Evolutionary conservation across 1,139 yeast species (phyloP).

Genomic region (Wickerhamomyces sp.): DNA sequence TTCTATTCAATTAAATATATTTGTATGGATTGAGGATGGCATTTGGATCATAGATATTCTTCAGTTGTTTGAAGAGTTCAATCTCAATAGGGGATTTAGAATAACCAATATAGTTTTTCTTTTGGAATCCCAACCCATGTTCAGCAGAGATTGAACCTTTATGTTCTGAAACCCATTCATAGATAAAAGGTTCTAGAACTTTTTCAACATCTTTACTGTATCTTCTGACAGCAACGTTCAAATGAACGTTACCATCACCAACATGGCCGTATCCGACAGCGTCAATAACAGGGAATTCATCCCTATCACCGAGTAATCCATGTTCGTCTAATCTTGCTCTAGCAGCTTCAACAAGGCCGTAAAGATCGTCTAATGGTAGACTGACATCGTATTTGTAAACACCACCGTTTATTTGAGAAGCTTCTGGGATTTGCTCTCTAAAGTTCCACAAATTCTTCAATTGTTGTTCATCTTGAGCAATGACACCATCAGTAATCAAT

Average conservation of each 20-base stretch:
- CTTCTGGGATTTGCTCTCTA: slow-evolving; percentile 94
- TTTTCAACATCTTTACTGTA: slow-evolving; percentile 74
- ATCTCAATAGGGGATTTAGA: slow-evolving; percentile 72
- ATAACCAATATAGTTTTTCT: slow-evolving; percentile 82
- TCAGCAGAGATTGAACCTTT: slow-evolving; percentile 93
- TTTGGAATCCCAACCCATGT: slow-evolving; percentile 96
- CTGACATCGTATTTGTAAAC: slow-evolving; percentile 97
- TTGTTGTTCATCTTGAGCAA: slow-evolving; percentile 94
- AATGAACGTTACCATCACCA: slow-evolving; percentile 93
- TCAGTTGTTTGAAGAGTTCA: slow-evolving; percentile 67
- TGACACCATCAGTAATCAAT: slow-evolving; percentile 82
- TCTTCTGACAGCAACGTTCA: slow-evolving; percentile 85
- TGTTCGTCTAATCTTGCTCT: slow-evolving; percentile 51
- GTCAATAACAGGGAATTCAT: slow-evolving; percentile 70
- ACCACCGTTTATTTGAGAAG: slow-evolving; percentile 81
- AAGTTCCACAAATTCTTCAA: slow-evolving; percentile 81
- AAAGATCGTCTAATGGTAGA: slow-evolving; percentile 73
- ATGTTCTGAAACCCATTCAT: slow-evolving; percentile 76
- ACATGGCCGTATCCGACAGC: slow-evolving; percentile 95
- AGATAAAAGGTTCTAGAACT: slow-evolving; percentile 85
- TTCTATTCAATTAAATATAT: slow-evolving; percentile 39
- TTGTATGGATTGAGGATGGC: slow-evolving; percentile 92
- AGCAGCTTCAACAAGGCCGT: slow-evolving; percentile 74
- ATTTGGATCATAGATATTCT: slow-evolving; percentile 82
- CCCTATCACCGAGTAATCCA: slow-evolving; percentile 62